A percentile compares a stretch with the other conserved stretches of the same genome.
Evolutionary conservation across 768 basidiomycete species (phyloP).

Genomic region (Tulasnella sp.): DNA sequence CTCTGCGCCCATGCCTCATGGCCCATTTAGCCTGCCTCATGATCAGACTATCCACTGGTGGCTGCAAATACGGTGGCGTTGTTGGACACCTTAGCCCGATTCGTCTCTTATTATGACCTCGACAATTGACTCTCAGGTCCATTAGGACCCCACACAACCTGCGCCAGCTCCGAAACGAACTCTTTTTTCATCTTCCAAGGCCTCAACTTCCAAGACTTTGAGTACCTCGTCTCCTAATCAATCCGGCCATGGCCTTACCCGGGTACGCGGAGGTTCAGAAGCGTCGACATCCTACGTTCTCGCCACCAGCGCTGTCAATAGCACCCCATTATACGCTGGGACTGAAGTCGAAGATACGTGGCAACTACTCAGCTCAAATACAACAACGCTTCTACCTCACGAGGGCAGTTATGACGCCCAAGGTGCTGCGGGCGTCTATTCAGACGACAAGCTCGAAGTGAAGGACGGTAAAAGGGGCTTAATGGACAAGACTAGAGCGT

Average conservation of each 20-base stretch:
- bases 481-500: not conserved
- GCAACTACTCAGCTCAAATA: not conserved
- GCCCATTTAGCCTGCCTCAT: too few species aligned
- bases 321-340: not conserved
- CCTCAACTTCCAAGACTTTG: not conserved
- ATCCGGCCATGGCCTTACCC: not conserved
- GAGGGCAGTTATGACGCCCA: not conserved
- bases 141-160: not conserved
- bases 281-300: constrained; percentile 2
- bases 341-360: constrained; percentile 12
- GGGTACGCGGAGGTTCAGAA: constrained; percentile 4
- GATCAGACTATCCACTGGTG: too few species aligned
- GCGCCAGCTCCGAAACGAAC: not conserved
- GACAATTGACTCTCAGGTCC: not conserved
- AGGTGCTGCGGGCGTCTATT: not conserved
- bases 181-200: not conserved
- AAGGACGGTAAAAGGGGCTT: not conserved
- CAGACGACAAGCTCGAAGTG: not conserved
- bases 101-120: not conserved
- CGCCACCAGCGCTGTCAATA: constrained; percentile 2
- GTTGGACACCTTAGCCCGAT: too few species aligned
- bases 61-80: too few species aligned
- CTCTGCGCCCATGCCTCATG: too few species aligned
- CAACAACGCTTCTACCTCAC: not conserved
- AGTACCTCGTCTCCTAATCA: not conserved